Evolutionary conservation across 2,329 filamentous ascomycete species (phyloP), one percentile per base, ranked within the genome.

Genomic region (Apiospora pterosperma): DNA sequence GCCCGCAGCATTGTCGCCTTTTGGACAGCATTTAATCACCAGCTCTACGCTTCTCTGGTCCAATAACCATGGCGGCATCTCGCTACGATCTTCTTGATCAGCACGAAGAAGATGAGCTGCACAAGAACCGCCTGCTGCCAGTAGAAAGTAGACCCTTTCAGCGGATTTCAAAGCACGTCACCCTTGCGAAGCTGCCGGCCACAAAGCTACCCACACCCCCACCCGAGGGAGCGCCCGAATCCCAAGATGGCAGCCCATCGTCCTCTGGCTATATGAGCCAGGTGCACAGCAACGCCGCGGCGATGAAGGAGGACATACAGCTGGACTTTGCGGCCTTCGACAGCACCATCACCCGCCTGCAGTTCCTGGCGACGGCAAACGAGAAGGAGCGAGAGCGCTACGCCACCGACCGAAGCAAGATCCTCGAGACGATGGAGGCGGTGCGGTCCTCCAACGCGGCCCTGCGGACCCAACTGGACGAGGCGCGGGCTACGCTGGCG

Each of bases 111-210:
- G 90, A 93, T 76, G 90, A 93, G 68, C 89, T 97, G 41, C 95
- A 97, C 81, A 95, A 94, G 74, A 86, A 86, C 36, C 92, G 95
- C 48, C 90, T 97, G 4, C 86, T 97, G 41, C 92, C 92, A 68
- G 90, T 97, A 67, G 95, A 98, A 81, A 92, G 97, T 75, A 93
- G 93, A 65, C 93, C 93, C 0, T 97, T 97, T 81, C 92, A 92
- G 76, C 90, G 94, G 66, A 88, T 97, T 66, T 92, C 92, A 25
- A 93, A 93, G 78, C 90, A 92, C 36, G 86, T 98, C 10, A 87
- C 90, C 23, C 83, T 92, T 36, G 82, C 91, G 21, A 80, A 83
- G 65, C 72, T 76, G 10, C 74, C 72, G 62, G 82, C 82, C 58
- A 83, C 81, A 52, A 83, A 86, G 39, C 82, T 87, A 5, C 84